phyloP scores from a whole-genome alignment of 2,329 filamentous ascomycete species.

The Nigrograna mackinnonii region DNA sequence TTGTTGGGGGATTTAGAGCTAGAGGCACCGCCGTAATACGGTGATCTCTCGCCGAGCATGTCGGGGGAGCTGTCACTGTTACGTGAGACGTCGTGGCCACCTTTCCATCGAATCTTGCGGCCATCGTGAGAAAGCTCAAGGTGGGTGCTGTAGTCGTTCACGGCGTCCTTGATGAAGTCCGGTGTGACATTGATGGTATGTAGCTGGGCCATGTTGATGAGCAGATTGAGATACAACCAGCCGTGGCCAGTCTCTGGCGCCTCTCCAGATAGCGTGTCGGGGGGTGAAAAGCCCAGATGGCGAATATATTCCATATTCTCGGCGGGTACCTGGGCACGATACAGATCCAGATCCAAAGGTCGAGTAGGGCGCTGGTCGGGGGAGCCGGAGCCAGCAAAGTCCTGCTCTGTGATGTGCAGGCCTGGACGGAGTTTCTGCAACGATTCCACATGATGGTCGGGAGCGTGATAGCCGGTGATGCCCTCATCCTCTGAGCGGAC shows the following conservation, averaged over 20 bases:
- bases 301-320: slow-evolving; percentile 83
- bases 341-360: slow-evolving; percentile 75
- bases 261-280: slow-evolving; percentile 53
- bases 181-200: slow-evolving; percentile 84
- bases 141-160: slow-evolving; percentile 71
- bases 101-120: slow-evolving; percentile 78
- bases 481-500: slow-evolving; percentile 15
- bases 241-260: slow-evolving; percentile 69
- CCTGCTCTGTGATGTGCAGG: slow-evolving; percentile 24
- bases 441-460: slow-evolving; percentile 15
- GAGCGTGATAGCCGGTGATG: slow-evolving; percentile 5
- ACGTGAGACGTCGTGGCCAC: slow-evolving; percentile 66
- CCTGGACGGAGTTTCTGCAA: slow-evolving; percentile 19
- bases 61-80: slow-evolving; percentile 62
- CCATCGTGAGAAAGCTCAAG: slow-evolving; percentile 80
- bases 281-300: slow-evolving; percentile 70
- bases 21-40: slow-evolving; percentile 45
- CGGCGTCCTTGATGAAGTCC: slow-evolving; percentile 74
- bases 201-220: slow-evolving; percentile 80
- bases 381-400: slow-evolving; percentile 34
- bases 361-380: slow-evolving; percentile 77
- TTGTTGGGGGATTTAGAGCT: slow-evolving; percentile 29
- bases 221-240: slow-evolving; percentile 81
- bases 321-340: slow-evolving; percentile 72
- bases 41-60: slow-evolving; percentile 49